Conservation (phyloP, 352 stramenopile genomes). For the Globisporangium megalacanthum region DNA sequence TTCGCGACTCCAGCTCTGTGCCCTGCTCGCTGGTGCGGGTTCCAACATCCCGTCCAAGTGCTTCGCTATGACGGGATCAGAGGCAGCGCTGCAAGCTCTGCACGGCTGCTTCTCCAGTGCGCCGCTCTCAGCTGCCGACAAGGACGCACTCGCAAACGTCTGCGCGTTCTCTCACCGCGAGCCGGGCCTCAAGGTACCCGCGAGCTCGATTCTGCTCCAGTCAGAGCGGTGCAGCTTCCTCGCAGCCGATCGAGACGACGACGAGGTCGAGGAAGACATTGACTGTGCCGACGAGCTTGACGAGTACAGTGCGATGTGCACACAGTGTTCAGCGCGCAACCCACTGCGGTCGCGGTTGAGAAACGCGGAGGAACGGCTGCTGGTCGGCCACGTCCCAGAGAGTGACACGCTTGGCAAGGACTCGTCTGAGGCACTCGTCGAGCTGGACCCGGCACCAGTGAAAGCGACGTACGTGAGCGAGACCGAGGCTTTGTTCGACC, state of each 20-base stretch:
- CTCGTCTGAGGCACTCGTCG: background rate
- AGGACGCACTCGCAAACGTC: constrained; percentile 18
- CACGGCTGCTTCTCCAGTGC: constrained; percentile 29
- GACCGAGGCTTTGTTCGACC: constrained; percentile 11
- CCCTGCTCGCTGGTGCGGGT: constrained; percentile 25
- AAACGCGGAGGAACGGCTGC: constrained; percentile 15
- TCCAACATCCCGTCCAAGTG: constrained; percentile 22
- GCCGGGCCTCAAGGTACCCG: constrained; percentile 34
- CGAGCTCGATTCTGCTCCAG: constrained; percentile 20
- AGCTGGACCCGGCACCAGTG: constrained; percentile 9
- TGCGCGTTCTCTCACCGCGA: constrained; percentile 29
- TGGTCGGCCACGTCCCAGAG: constrained; percentile 5
- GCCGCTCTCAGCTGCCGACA: constrained; percentile 24
- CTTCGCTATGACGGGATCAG: constrained; percentile 39
- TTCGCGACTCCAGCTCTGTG: constrained; percentile 32
- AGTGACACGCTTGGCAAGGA: background rate
- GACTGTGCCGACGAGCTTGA: constrained; percentile 18
- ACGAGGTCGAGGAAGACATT: background rate
- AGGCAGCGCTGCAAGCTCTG: constrained; percentile 37
- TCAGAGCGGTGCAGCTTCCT: constrained; percentile 28
- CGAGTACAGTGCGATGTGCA: constrained; percentile 11
- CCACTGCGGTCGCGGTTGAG: constrained; percentile 19
- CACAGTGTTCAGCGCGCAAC: constrained; percentile 12
- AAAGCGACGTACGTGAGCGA: constrained; percentile 14
- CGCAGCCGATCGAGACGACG: constrained; percentile 6